Conservation (phyloP, 2,329 filamentous ascomycete species). For the Aureobasidium sp. region DNA sequence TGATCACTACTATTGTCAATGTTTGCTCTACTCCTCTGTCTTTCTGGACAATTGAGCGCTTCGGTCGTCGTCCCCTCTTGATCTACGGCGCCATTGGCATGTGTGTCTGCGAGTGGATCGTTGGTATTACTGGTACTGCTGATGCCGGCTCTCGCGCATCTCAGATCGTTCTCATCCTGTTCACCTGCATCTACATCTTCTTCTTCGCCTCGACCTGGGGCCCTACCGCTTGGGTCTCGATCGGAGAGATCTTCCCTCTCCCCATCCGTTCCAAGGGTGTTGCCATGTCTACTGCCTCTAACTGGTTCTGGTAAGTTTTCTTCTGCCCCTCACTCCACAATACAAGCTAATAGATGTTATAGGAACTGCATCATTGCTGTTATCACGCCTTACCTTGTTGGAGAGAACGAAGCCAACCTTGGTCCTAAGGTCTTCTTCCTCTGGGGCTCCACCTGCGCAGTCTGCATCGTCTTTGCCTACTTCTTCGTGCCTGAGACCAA, state of each 20-base stretch:
- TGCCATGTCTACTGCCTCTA: conserved; percentile 75
- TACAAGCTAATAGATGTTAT: no score
- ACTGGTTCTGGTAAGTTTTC: conserved; percentile 53
- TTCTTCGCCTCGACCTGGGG: conserved; percentile 84
- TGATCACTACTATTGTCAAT: conserved; percentile 85
- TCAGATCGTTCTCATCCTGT: conserved; percentile 55
- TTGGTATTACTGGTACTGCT: conserved; percentile 54
- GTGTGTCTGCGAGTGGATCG: conserved; percentile 77
- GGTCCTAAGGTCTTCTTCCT: conserved; percentile 39
- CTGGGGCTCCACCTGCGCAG: conserved; percentile 31
- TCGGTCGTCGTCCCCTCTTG: conserved; percentile 73
- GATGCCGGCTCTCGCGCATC: conserved; percentile 40
- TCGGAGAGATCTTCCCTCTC: conserved; percentile 84
- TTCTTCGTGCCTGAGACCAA: conserved; percentile 32
- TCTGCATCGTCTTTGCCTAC: conserved; percentile 28
- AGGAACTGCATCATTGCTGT: conserved; percentile 28
- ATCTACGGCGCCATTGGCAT: conserved; percentile 72
- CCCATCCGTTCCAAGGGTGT: conserved; percentile 49
- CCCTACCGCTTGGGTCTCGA: conserved; percentile 29
- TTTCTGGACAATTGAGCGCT: conserved; percentile 79
- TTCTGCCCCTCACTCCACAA: no score
- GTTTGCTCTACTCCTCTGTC: conserved; percentile 77
- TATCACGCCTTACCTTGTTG: conserved; percentile 66
- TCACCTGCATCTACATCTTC: conserved; percentile 89
- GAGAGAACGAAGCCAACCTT: conserved; percentile 46